Evolutionary conservation across 306 rosid genomes (phyloP).

Genomic region (Quercus robur): DNA sequence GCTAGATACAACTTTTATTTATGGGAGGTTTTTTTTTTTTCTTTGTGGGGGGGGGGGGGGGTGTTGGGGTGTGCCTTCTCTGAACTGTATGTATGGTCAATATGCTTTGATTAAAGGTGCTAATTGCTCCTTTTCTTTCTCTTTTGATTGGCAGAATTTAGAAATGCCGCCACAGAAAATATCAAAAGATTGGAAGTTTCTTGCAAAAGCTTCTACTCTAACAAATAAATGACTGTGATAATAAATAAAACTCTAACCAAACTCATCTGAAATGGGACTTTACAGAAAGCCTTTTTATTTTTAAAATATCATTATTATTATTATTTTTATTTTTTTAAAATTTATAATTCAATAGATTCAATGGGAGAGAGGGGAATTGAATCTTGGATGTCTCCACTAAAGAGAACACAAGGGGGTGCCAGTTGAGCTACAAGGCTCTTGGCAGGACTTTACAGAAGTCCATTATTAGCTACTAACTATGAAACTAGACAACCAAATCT

Average conservation of each 20-base stretch:
- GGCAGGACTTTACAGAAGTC: not conserved
- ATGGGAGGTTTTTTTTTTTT: not conserved
- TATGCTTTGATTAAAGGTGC: not conserved
- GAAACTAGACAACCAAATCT: not conserved
- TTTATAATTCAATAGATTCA: no score
- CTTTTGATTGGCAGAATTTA: not conserved
- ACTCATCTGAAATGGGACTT: not conserved
- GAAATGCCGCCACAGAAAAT: not conserved
- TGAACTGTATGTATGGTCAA: not conserved
- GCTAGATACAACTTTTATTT: no score
- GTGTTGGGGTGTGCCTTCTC: not conserved
- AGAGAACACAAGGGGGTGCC: no score
- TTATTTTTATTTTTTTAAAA: no score
- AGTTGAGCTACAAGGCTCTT: no score
- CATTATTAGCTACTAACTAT: not conserved
- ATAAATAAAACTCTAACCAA: not conserved
- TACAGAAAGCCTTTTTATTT: not conserved
- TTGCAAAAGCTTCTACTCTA: not conserved
- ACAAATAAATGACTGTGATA: not conserved
- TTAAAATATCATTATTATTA: no score
- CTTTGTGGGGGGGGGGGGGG: no score
- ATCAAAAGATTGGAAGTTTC: not conserved
- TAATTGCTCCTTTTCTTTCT: not conserved
- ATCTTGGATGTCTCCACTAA: no score
- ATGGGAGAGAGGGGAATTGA: no score